A percentile compares a stretch with the other conserved stretches of the same genome.
Conservation (phyloP, 495 filamentous ascomycete genomes). For the Glutinoglossum americanum region DNA sequence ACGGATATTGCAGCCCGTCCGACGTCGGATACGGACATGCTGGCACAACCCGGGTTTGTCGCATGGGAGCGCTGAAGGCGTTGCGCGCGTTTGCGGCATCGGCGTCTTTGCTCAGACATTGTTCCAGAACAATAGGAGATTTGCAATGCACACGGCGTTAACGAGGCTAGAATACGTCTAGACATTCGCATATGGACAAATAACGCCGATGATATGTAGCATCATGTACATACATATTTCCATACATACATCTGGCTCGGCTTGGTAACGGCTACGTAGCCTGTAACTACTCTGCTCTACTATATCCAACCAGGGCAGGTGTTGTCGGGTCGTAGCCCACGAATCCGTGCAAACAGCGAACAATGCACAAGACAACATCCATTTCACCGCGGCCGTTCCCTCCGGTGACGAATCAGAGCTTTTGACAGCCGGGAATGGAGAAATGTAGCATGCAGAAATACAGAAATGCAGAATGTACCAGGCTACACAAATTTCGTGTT, state of each 20-base stretch:
- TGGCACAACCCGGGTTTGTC: background rate
- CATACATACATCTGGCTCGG: background rate
- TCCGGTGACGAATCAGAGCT: background rate
- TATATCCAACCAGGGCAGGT: background rate
- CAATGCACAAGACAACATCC: background rate
- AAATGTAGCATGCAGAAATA: background rate
- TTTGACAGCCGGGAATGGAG: background rate
- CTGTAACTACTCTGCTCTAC: background rate
- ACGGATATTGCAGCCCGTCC: background rate
- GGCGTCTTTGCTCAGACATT: background rate
- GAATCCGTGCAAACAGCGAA: background rate
- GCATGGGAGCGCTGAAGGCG: background rate
- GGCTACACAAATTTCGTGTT: background rate
- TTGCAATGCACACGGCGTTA: background rate
- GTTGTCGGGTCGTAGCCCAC: background rate
- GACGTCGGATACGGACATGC: background rate
- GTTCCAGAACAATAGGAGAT: background rate
- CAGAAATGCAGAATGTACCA: background rate
- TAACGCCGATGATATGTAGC: too few species aligned
- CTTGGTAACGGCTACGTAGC: background rate
- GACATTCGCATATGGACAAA: background rate
- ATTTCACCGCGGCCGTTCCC: background rate
- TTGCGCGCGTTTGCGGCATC: conserved; percentile 1
- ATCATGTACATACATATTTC: too few species aligned
- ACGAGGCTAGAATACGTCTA: background rate